phyloP scores from a whole-genome alignment of 1,284 basidiomycete species.

The Phellopilus nigrolimitatus region DNA sequence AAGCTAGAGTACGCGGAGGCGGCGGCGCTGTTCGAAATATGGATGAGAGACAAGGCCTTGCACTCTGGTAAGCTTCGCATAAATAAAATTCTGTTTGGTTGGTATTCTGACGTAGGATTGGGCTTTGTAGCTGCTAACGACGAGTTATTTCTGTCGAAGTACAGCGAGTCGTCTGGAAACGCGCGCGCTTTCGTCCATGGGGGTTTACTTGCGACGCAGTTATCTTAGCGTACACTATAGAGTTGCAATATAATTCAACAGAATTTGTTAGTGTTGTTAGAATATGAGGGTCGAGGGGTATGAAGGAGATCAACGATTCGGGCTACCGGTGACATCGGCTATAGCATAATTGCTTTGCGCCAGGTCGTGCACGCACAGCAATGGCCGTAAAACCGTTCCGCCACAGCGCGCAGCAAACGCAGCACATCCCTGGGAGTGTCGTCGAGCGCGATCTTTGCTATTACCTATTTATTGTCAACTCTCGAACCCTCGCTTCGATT shows the following conservation, averaged over 20 bases:
- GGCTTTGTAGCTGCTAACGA: constrained; percentile 44
- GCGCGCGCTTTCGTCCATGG: constrained; percentile 72
- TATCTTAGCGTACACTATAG: constrained; percentile 8
- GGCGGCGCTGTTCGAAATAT: constrained; percentile 62
- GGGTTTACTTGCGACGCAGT: constrained; percentile 46
- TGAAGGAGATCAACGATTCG: not conserved
- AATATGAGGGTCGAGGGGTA: not conserved
- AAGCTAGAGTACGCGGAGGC: constrained; percentile 59
- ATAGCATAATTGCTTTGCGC: not conserved
- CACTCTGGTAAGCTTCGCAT: constrained; percentile 41
- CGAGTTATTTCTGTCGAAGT: constrained; percentile 67
- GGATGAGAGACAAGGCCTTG: constrained; percentile 54
- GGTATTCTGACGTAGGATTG: constrained; percentile 17
- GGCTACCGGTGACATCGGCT: not conserved
- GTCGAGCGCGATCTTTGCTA: too few relatives aligned
- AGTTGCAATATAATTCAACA: not conserved
- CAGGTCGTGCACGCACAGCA: not conserved
- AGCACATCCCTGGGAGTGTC: not conserved
- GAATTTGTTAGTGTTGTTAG: not conserved
- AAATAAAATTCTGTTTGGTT: constrained; percentile 7
- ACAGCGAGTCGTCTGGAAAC: constrained; percentile 68
- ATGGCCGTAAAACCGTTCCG: not conserved
- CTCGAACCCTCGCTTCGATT: not conserved
- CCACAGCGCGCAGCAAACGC: constrained; percentile 7
- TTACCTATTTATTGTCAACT: not conserved